phyloP scores from a whole-genome alignment of 1,139 yeast species.

The Saccharomycopsis phalli region DNA sequence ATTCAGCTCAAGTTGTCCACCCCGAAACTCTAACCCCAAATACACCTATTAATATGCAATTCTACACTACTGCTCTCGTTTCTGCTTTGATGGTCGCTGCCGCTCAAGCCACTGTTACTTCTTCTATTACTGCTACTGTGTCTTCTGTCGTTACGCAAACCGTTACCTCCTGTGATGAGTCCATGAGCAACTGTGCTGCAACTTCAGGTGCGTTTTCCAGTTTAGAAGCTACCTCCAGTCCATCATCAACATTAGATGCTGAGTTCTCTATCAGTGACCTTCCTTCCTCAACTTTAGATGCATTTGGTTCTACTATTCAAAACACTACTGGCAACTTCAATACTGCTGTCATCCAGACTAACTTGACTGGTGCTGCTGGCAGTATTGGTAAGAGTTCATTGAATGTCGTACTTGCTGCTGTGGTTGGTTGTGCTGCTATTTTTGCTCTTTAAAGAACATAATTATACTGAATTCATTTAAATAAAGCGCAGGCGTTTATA shows the following conservation, averaged over 20 bases:
- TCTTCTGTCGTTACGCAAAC: constrained; percentile 17
- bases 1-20: too few relatives aligned
- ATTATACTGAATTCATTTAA: too few relatives aligned
- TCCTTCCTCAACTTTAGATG: constrained; percentile 15
- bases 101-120: constrained; percentile 19
- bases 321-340: constrained; percentile 2
- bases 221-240: constrained; percentile 1
- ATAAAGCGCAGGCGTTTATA: too few relatives aligned
- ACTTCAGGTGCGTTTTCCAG: constrained; percentile 1
- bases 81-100: constrained; percentile 15
- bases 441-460: constrained; percentile 13
- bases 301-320: constrained; percentile 17
- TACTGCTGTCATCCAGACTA: constrained; percentile 13
- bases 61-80: constrained; percentile 15
- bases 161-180: constrained; percentile 19
- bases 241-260: constrained; percentile 11
- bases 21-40: constrained; percentile 1
- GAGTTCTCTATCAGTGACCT: constrained; percentile 7
- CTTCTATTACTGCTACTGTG: constrained; percentile 20
- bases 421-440: constrained; percentile 15
- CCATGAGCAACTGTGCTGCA: constrained; percentile 18
- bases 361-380: constrained; percentile 12
- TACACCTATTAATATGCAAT: constrained; percentile 15
- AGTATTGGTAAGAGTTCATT: constrained; percentile 2
- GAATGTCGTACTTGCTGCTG: constrained; percentile 16